Evolutionary conservation across 2,329 filamentous ascomycete genomes (phyloP).

Genomic region (Neofusicoccum laricinum): DNA sequence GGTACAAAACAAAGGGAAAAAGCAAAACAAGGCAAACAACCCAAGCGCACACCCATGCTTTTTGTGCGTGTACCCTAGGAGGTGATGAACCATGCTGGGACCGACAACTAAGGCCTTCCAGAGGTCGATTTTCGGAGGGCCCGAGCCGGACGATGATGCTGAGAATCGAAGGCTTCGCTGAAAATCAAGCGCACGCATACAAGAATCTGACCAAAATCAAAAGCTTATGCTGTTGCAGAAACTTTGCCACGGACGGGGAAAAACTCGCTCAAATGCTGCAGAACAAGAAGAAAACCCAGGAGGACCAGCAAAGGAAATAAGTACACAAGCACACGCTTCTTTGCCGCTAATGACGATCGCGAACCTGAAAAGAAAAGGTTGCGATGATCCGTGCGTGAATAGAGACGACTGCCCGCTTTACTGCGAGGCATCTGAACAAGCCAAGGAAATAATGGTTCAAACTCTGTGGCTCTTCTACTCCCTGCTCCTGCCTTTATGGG

Average conservation of each 20-base stretch:
- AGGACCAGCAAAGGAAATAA: slow-evolving; percentile 7
- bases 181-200: neutral
- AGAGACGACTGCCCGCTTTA: neutral
- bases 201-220: neutral
- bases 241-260: neutral
- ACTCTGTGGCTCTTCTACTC: neutral
- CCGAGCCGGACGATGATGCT: slow-evolving; percentile 4
- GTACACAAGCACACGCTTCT: slow-evolving; percentile 13
- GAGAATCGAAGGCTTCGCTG: neutral
- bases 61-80: neutral
- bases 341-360: neutral
- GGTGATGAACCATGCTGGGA: neutral
- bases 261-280: slow-evolving; percentile 17
- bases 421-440: slow-evolving; percentile 4
- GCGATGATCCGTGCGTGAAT: neutral
- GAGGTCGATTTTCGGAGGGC: neutral
- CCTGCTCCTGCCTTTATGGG: slow-evolving; percentile 8
- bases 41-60: slow-evolving; percentile 3
- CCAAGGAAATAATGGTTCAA: neutral
- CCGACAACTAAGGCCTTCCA: neutral
- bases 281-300: neutral
- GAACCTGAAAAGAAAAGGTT: neutral
- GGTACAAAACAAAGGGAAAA: slow-evolving; percentile 3
- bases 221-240: slow-evolving; percentile 3
- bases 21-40: slow-evolving; percentile 1